These are phyloP conservation scores for Starmera amethionina DNA, from an alignment of 805 yeast species.

Conservation along the genomic window DNA sequence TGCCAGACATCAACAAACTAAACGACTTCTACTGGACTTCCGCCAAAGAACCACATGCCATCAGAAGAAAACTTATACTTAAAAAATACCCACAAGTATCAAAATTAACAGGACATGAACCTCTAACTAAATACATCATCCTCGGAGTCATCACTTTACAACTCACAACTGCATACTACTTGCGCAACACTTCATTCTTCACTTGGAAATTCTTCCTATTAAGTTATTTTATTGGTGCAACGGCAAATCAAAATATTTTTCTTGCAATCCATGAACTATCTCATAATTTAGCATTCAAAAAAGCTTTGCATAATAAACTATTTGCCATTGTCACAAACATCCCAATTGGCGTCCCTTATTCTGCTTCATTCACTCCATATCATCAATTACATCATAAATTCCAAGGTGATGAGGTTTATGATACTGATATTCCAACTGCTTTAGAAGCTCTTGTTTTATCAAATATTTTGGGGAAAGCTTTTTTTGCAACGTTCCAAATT, in stretches of 20 bases:
- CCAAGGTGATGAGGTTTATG: constrained; percentile 73
- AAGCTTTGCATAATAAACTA: constrained; percentile 66
- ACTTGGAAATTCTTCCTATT: constrained; percentile 43
- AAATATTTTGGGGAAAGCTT: constrained; percentile 76
- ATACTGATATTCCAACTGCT: constrained; percentile 80
- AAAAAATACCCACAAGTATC: constrained; percentile 71
- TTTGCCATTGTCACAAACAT: constrained; percentile 70
- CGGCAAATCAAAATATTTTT: constrained; percentile 75
- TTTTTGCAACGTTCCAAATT: constrained; percentile 83
- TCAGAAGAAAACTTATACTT: constrained; percentile 64
- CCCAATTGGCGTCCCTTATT: constrained; percentile 86
- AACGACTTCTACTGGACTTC: constrained; percentile 80
- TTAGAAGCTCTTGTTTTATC: constrained; percentile 69
- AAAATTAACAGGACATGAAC: constrained; percentile 79
- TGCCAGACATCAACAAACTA: constrained; percentile 19
- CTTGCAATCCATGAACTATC: constrained; percentile 83
- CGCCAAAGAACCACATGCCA: constrained; percentile 71
- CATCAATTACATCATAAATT: constrained; percentile 89
- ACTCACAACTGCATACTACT: constrained; percentile 47
- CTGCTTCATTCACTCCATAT: constrained; percentile 79
- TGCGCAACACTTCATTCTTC: constrained; percentile 46
- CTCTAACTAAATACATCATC: constrained; percentile 71
- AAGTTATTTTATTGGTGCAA: constrained; percentile 80
- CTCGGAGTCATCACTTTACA: constrained; percentile 60
- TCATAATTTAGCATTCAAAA: constrained; percentile 76